phyloP scores from a whole-genome alignment of 2,329 filamentous ascomycete species.

The Fusarium sp. region DNA sequence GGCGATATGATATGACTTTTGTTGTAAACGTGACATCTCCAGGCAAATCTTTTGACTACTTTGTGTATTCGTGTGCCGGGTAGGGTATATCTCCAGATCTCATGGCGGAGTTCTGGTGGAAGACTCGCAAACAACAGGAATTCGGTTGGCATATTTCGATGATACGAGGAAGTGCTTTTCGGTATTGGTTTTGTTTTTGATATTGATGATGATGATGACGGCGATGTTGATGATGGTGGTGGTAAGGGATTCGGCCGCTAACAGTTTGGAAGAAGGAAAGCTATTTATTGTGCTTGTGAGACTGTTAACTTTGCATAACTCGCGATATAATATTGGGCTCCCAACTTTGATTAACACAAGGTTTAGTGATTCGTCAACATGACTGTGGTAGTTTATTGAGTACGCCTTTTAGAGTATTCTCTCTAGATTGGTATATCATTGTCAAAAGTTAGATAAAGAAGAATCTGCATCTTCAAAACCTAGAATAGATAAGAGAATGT shows the following conservation, averaged over 20 bases:
- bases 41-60: neutral
- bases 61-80: neutral
- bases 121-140: neutral
- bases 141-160: neutral
- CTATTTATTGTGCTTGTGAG: fast-evolving
- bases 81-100: neutral
- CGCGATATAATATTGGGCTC: too few relatives aligned
- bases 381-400: too few relatives aligned
- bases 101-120: neutral
- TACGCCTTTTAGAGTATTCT: too few relatives aligned
- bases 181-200: neutral
- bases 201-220: neutral
- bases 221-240: neutral
- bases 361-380: too few relatives aligned
- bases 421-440: too few relatives aligned
- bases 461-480: fast-evolving
- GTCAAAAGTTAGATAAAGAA: neutral
- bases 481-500: neutral
- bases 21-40: too few relatives aligned
- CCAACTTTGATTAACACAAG: too few relatives aligned
- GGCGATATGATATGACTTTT: neutral
- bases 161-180: neutral
- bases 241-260: neutral
- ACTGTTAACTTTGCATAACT: neutral
- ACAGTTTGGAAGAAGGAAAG: neutral